Percentiles rank a stretch among this genome's conserved stretches.
Evolutionary conservation across 768 basidiomycete genomes (phyloP).

Genomic region (Mycena galericulata): DNA sequence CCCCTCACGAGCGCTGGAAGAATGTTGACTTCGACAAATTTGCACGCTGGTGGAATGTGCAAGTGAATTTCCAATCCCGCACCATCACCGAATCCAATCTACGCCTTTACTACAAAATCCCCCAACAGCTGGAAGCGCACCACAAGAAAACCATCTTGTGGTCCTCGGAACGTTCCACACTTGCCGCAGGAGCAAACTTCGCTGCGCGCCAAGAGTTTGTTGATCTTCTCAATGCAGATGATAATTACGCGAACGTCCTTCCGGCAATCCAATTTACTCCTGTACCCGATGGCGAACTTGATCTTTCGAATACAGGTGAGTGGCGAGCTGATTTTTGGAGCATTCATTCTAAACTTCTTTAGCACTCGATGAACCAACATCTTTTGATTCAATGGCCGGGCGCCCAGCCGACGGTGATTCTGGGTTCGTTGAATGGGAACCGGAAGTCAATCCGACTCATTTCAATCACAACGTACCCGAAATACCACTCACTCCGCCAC

Average conservation of each 20-base stretch:
- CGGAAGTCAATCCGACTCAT: neutral
- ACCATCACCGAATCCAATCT: neutral
- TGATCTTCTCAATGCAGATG: neutral
- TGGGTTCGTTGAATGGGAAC: neutral
- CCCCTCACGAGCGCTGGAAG: neutral
- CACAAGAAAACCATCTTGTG: slow-evolving; percentile 6
- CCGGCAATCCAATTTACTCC: neutral
- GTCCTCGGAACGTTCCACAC: neutral
- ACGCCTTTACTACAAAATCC: slow-evolving; percentile 6
- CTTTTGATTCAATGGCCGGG: neutral
- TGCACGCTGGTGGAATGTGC: neutral
- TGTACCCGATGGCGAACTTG: neutral
- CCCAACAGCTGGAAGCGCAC: slow-evolving; percentile 2
- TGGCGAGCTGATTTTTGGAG: neutral
- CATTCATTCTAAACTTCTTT: neutral
- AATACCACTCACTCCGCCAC: neutral
- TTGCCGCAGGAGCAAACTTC: neutral
- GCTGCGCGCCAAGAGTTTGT: neutral
- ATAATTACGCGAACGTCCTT: neutral
- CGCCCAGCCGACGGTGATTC: neutral
- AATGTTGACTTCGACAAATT: neutral
- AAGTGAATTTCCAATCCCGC: neutral
- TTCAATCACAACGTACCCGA: neutral
- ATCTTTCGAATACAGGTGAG: neutral
- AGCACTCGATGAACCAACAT: neutral